Base-by-base conservation (phyloP, 2,329 filamentous ascomycete species). In the Colletotrichum tropicale region DNA sequence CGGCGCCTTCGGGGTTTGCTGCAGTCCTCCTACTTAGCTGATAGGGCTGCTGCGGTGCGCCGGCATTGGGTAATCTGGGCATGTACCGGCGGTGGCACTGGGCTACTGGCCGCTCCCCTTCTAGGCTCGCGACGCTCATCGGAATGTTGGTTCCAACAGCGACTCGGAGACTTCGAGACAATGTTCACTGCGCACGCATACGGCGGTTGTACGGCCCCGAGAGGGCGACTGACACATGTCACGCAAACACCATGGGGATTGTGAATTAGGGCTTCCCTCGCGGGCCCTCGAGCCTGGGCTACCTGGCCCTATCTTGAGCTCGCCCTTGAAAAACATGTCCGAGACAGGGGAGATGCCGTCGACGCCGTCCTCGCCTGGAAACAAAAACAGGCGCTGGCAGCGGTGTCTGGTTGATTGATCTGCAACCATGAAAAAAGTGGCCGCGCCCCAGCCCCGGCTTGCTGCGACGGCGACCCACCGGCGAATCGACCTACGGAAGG, bases 171-270 rank as follows among this genome's bases (percentile, higher is more conserved):
- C 28, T 12, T 30, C 24, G 26, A 38, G n/a, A 65, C 18, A 60
- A 21, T 34, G 16, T 28, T 28, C 24, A 61, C 18, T 32, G 28
- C 55, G 55, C 55, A 32, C 21, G 55, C 26, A 26, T 58, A 61
- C 28, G 58, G 28, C 32, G 24, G 66, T 36, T 32, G 48, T 43
- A 62, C 28, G 70, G 18, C 58, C 26, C 24, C 28, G 38, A 26
- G 58, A 24, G 38, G 43, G 32, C 34, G 26, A 60, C 26, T 76
- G 70, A 65, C 74, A 76, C 70, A 76, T 69, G 74, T 60, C 70
- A 74, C 18, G 61, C 43, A 38, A 74, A 74, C 34, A 69, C 43
- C 58, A 60, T 36, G 34, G 65, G 28, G 9, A 10, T 48, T 18
- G 15, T n/a, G 24, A 32, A 30, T 69, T 76, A 48, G 74, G 56